Base-by-base conservation (phyloP, 2,329 filamentous ascomycete species). In the Cladosporium sp. region DNA sequence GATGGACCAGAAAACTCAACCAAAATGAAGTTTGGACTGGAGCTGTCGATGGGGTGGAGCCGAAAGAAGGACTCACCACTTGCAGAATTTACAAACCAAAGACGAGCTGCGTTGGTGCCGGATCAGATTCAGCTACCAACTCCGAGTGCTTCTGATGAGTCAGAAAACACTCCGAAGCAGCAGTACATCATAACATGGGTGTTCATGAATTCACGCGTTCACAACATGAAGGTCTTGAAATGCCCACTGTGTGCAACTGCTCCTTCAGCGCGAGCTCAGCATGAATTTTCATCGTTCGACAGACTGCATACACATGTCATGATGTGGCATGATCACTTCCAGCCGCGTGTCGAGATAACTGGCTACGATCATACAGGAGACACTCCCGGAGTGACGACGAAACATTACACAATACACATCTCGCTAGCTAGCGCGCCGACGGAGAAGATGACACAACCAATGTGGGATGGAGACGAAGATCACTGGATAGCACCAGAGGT, bases 261-360 rank as follows among this genome's bases (percentile, higher is more conserved):
- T 21, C 7, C 32, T 34, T 28, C 46, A 21, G 28, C 34, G 1
- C 32, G 51, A 21, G 58, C 48, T 54, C 49, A 32, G 26, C 25
- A 63, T 3, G 67, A 69, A 34, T 70, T 73, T 53, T 57, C 70
- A 13, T 71, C 69, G 10, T 71, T 75, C 43, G 69, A 70, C 21
- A 66, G 70, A 43, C 70, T 81, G 3, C 70, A 74, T 14, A 70
- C 77, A 60, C 79, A 81, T 62, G 66, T 77, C 6, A 64, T 74
- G 6, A 64, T 68, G 18, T 71, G 70, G 65, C 79, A 81, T 62
- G 74, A 77, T 23, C 70, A 77, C 34, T 76, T 79, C 63, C 68
- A 67, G 8, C 76, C 75, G 53, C 67, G 73, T 11, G 43, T 71
- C 1, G 67, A 67, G 28, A 32, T 54, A 18, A 54, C 28, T 30